Base-by-base conservation (phyloP, 2,329 filamentous ascomycete genomes). In the Coniochaeta hoffmannii region DNA sequence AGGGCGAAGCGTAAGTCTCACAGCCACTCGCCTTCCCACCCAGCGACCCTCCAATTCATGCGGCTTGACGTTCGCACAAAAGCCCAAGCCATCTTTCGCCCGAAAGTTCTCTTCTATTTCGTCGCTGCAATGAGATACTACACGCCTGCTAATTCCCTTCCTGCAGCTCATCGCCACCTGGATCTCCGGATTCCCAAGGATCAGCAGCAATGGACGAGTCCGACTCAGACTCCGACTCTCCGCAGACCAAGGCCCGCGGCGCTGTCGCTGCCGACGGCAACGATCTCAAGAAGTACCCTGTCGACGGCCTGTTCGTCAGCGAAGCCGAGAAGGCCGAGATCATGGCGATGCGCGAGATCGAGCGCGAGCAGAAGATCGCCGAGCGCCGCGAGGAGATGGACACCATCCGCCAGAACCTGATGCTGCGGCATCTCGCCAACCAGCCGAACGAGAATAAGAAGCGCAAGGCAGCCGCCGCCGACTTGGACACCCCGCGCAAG, bases 201-300 rank as follows among this genome's bases (percentile, higher is more conserved):
- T 96, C 91, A 11, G 91, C 86, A 22, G 87, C 89, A 22, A 96
- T 96, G 90, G 90, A 93, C 58, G 89, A 94, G 69, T 94, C 88
- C 49, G 87, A 90, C 60, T 90, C 89, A n/a, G 88, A 89, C 60
- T 83, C 81, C 24, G 86, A 89, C 61, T 74, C 77, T 56, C 72
- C 78, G 55, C 73, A 14, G 22, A 70, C 59, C 60, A 73, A 66
- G 59, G 66, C 63, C 63, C 70, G 71, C 60, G 71, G 71, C 24
- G 74, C 76, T 41, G 78, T 63, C 64, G 70, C 71, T 60, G 71
- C 71, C 24, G 74, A 76, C 41, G 78, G 79, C 50, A 79, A 83
- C 52, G 79, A 85, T 56, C 79, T 82, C 54, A 81, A 86, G 65
- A 76, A 87, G 55, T 94, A 95, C 67, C 91, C 93, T 0, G 81